Evolutionary conservation across 2,329 filamentous ascomycete species (phyloP), one percentile per base, ranked within the genome.

Genomic region (Proliferodiscus dingleyae): DNA sequence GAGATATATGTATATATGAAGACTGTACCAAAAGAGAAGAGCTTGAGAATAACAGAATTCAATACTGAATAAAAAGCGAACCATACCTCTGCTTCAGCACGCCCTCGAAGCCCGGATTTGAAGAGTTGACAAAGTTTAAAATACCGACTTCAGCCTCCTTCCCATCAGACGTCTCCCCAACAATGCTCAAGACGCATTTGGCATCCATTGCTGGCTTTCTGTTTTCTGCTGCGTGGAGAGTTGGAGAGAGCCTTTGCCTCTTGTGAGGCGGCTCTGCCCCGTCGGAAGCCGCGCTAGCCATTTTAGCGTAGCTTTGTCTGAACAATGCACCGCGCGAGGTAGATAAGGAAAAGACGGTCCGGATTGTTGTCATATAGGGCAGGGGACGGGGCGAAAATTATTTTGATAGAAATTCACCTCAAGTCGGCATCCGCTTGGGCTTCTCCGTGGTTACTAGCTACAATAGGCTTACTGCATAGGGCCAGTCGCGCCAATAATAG

Each of bases 21-120:
- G n/a, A n/a, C n/a, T n/a, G n/a, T n/a, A n/a, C 19, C 24, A 43
- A 51, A 37, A 37, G 29, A 21, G 15, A 33, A 36, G 37, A n/a
- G n/a, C n/a, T n/a, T n/a, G n/a, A n/a, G n/a, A n/a, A n/a, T n/a
- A n/a, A n/a, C n/a, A n/a, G n/a, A n/a, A n/a, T n/a, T n/a, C n/a
- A n/a, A n/a, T n/a, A n/a, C n/a, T n/a, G n/a, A n/a, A n/a, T n/a
- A 40, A 34, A 21, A 19, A 32, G 21, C 13, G 10, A 36, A 28
- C 55, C 56, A 39, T 61, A 79, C 76, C 80, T 75, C 61, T 85
- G 81, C 71, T 88, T 88, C 59, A 87, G 59, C 11, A 82, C 70
- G 15, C 82, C 84, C 11, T 68, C 65, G 54, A 87, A 87, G 1
- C 80, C 78, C 45, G 71, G 65, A 24, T 74, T 71, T n/a, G 73